Evolutionary conservation across 1,139 yeast genomes (phyloP).

Genomic region (Scheffersomyces parashehatae): DNA sequence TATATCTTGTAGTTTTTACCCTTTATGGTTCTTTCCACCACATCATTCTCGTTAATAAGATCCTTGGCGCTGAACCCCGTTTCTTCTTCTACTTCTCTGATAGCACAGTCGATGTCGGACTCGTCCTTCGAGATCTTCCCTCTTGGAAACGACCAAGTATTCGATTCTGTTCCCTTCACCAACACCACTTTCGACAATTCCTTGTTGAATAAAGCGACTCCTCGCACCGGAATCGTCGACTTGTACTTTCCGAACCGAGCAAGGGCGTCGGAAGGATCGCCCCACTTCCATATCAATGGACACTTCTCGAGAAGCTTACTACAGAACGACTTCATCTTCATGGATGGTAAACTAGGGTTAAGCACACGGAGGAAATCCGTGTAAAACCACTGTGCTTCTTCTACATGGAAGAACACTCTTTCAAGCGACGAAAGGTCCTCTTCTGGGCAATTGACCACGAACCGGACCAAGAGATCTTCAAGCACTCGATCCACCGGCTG

Average conservation of each 20-base stretch:
- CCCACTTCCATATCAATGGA: constrained; percentile 88
- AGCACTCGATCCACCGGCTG: constrained; percentile 73
- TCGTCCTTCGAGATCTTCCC: constrained; percentile 97
- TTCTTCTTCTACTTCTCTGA: constrained; percentile 93
- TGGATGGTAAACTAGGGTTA: constrained; percentile 73
- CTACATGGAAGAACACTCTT: constrained; percentile 89
- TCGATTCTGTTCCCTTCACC: constrained; percentile 85
- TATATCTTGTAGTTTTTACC: constrained; percentile 89
- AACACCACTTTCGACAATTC: constrained; percentile 70
- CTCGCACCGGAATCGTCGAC: constrained; percentile 91
- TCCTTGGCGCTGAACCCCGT: constrained; percentile 86
- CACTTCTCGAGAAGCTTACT: constrained; percentile 71
- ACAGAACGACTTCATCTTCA: constrained; percentile 82
- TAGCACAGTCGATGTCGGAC: constrained; percentile 84
- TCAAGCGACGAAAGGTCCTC: constrained; percentile 88
- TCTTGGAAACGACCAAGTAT: constrained; percentile 92
- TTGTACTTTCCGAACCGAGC: constrained; percentile 82
- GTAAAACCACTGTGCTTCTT: constrained; percentile 98
- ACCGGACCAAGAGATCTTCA: constrained; percentile 86
- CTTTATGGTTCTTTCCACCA: constrained; percentile 74
- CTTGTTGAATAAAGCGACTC: constrained; percentile 83
- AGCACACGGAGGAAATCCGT: constrained; percentile 77
- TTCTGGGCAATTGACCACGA: constrained; percentile 86
- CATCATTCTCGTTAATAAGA: constrained; percentile 67
- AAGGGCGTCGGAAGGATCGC: constrained; percentile 72